phyloP scores from a whole-genome alignment of 139 green algal species.

The Closterium sp. region DNA sequence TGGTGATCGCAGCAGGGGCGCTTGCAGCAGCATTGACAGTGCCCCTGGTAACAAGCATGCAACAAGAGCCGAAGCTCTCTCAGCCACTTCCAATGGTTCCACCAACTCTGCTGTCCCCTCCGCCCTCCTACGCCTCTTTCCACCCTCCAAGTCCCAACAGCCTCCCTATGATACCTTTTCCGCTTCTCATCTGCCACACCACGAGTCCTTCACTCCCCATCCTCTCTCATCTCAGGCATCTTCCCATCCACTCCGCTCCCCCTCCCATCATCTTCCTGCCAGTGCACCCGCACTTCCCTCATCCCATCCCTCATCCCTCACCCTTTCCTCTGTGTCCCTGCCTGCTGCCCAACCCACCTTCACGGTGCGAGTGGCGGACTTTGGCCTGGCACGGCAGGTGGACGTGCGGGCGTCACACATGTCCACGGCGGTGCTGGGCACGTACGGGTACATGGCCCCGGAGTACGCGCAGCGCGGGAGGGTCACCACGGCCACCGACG shows the following conservation, averaged over 20 bases:
- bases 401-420: not conserved
- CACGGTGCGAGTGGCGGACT: slow-evolving; percentile 1
- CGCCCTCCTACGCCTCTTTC: no score
- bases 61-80: not conserved
- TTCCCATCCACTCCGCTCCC: not conserved
- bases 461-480: slow-evolving; percentile 8
- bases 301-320: not conserved
- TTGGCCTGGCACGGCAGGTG: slow-evolving; percentile 4
- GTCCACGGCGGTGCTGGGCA: slow-evolving; percentile 2
- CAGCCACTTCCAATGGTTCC: not conserved
- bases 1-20: no score
- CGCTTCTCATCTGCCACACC: not conserved
- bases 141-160: no score
- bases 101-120: no score
- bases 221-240: not conserved
- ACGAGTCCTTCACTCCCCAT: not conserved
- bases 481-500: not conserved
- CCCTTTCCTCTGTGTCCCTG: not conserved
- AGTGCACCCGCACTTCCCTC: not conserved
- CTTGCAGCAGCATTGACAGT: not conserved
- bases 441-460: slow-evolving; percentile 1
- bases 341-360: not conserved
- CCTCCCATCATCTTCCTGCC: not conserved
- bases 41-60: not conserved
- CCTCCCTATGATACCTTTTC: not conserved